Percentiles rank a stretch among this genome's conserved stretches.
phyloP scores from a whole-genome alignment of 148 eudicot species.

The Nepenthes gracilis region DNA sequence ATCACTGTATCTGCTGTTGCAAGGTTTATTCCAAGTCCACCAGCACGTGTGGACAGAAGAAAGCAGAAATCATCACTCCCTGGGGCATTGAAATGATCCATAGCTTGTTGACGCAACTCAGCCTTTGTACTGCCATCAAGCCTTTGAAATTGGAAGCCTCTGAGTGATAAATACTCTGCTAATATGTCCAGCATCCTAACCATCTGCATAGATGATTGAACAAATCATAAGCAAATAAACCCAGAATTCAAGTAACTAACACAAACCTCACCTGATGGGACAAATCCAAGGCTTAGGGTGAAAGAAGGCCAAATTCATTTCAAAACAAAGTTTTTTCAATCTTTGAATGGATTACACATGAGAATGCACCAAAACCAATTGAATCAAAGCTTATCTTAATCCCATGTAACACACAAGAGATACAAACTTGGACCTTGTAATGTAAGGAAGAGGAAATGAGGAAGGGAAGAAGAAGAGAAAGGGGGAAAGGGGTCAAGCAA shows the following conservation, averaged over 20 bases:
- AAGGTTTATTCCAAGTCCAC: constrained; percentile 96
- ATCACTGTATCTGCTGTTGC: constrained; percentile 99
- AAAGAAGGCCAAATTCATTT: no score
- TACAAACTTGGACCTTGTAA: no score
- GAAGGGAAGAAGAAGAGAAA: no score
- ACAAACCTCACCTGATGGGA: no score
- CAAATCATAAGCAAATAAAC: not conserved
- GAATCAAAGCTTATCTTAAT: no score
- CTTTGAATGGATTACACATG: no score
- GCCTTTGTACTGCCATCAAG: constrained; percentile 98
- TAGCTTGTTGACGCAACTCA: constrained; percentile 95
- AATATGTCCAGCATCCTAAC: constrained; percentile 95
- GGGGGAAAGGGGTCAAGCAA: no score
- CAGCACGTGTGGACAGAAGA: constrained; percentile 99
- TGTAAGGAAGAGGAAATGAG: no score
- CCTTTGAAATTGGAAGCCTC: constrained; percentile 94
- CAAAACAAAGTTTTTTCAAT: no score
- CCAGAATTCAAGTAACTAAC: not conserved
- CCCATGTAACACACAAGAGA: no score
- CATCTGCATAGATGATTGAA: constrained; percentile 49
- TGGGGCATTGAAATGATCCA: constrained; percentile 93
- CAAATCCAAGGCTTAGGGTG: no score
- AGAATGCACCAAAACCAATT: no score
- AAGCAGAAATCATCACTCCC: constrained; percentile 99
- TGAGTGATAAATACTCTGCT: constrained; percentile 89